Percentiles rank a stretch among this genome's conserved stretches.
phyloP scores from a whole-genome alignment of 805 yeast genomes.

The Yamadazyma scolyti region DNA sequence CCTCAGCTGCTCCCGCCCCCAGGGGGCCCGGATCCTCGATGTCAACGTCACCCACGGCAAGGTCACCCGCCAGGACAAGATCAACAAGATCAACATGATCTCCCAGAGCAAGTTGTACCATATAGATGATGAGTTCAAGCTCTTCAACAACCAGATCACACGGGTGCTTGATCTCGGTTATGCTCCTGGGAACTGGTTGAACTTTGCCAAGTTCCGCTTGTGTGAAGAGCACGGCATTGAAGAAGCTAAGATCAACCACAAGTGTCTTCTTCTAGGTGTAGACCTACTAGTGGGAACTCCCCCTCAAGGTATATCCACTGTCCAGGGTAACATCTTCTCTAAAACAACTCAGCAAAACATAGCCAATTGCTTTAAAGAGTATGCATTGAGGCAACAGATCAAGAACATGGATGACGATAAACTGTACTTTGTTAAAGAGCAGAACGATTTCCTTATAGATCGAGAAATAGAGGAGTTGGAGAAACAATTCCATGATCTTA shows the following conservation, averaged over 20 bases:
- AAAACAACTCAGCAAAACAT: constrained; percentile 29
- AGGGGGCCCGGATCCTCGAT: not conserved
- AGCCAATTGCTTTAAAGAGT: constrained; percentile 23
- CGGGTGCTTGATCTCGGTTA: constrained; percentile 37
- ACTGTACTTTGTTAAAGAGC: constrained; percentile 24
- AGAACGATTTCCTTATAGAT: constrained; percentile 19
- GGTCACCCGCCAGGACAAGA: constrained; percentile 21
- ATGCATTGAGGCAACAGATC: constrained; percentile 15
- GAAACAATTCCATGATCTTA: not conserved
- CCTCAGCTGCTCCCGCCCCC: not conserved
- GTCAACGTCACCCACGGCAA: no score
- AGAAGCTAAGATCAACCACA: constrained; percentile 19
- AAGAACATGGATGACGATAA: constrained; percentile 6
- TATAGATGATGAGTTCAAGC: constrained; percentile 23
- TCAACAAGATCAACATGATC: constrained; percentile 19
- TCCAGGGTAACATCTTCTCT: constrained; percentile 87
- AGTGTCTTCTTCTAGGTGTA: constrained; percentile 35
- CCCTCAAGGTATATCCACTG: constrained; percentile 71
- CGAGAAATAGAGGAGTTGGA: constrained; percentile 16
- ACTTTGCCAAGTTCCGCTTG: constrained; percentile 24
- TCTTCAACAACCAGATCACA: constrained; percentile 23
- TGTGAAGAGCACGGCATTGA: constrained; percentile 23
- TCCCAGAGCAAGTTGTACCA: constrained; percentile 23
- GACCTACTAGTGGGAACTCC: constrained; percentile 75
- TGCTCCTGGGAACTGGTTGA: constrained; percentile 42